phyloP scores from a whole-genome alignment of 2,329 filamentous ascomycete species.

The Lachnellula suecica region DNA sequence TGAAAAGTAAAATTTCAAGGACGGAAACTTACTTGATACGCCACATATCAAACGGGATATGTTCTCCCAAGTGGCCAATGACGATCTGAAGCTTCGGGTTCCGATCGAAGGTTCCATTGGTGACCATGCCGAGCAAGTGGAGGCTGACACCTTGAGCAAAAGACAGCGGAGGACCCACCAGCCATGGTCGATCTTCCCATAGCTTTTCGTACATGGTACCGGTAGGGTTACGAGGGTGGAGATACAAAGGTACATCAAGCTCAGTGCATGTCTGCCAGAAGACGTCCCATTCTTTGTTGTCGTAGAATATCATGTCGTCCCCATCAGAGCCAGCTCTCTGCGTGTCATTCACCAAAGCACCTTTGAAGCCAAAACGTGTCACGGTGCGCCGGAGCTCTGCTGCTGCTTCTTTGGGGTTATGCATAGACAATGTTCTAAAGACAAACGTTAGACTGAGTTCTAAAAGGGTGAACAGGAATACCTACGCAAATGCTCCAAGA shows the following conservation, averaged over 20 bases:
- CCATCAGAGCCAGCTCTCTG: slow-evolving; percentile 58
- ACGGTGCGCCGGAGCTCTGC: slow-evolving; percentile 52
- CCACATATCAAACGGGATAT: slow-evolving; percentile 49
- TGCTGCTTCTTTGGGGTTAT: slow-evolving; percentile 49
- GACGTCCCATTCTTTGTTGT: slow-evolving; percentile 56
- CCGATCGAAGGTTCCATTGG: slow-evolving; percentile 50
- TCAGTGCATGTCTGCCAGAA: slow-evolving; percentile 60
- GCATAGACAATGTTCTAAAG: slow-evolving; percentile 45
- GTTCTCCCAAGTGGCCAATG: slow-evolving; percentile 49
- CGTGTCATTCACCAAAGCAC: slow-evolving; percentile 60
- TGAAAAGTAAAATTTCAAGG: neutral
- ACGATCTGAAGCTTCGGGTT: slow-evolving; percentile 46
- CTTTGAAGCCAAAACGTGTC: slow-evolving; percentile 58
- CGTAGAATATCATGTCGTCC: slow-evolving; percentile 62
- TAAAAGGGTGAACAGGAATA: neutral
- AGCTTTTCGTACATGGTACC: slow-evolving; percentile 57
- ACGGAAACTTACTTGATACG: slow-evolving; percentile 38
- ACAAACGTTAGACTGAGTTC: neutral
- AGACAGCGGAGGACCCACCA: slow-evolving; percentile 57
- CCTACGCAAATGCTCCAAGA: slow-evolving; percentile 47
- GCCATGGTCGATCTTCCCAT: slow-evolving; percentile 57
- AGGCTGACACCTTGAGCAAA: slow-evolving; percentile 60
- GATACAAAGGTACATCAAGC: slow-evolving; percentile 63
- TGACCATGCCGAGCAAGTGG: slow-evolving; percentile 52
- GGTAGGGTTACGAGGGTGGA: slow-evolving; percentile 58